Base-by-base conservation (phyloP, 2,329 filamentous ascomycete species). In the Nothophoma quercina region DNA sequence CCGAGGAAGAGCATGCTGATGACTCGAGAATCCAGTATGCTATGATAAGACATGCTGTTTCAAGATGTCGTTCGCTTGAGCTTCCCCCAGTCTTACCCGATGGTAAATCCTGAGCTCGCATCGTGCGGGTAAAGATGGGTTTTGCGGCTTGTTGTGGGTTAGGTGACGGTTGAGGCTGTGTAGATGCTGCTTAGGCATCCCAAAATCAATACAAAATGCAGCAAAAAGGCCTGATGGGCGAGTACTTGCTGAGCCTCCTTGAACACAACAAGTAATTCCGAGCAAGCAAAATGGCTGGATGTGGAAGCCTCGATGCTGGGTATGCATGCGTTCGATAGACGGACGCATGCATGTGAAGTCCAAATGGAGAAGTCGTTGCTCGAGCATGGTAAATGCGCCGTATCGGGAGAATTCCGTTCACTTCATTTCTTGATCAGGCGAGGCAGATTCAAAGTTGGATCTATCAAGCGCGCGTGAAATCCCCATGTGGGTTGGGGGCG, bases 271-370 rank as follows among this genome's bases (percentile, higher is more conserved):
- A 22, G 18, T 5, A 28, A 7, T 9, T 12, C 6, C 12, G 7
- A 22, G 32, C 7, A 25, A n/a, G 22, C 19, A 21, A 47, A 47
- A 33, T 33, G 28, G 21, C 34, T 18, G 8, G 16, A 25, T 21
- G n/a, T 2, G 26, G 34, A 2, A 2, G n/a, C 4, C 13, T 7
- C 21, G n/a, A 9, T 47, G 33, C 19, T 46, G 26, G 5, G 26
- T 12, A 16, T 23, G 44, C 44, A 33, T 36, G 28, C 21, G 7
- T 39, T 47, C 44, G 15, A 47, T 47, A 46, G 33, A 46, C 13
- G 32, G 16, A 21, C n/a, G n/a, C n/a, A n/a, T n/a, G n/a, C n/a
- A n/a, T n/a, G n/a, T 12, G n/a, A 12, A 13, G 15, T 25, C 32
- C 22, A 12, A 10, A 43, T 25, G 18, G 19, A 35, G 30, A 12